Base-by-base conservation (phyloP, 768 basidiomycete genomes). In the Leccinum pellstonianum region DNA sequence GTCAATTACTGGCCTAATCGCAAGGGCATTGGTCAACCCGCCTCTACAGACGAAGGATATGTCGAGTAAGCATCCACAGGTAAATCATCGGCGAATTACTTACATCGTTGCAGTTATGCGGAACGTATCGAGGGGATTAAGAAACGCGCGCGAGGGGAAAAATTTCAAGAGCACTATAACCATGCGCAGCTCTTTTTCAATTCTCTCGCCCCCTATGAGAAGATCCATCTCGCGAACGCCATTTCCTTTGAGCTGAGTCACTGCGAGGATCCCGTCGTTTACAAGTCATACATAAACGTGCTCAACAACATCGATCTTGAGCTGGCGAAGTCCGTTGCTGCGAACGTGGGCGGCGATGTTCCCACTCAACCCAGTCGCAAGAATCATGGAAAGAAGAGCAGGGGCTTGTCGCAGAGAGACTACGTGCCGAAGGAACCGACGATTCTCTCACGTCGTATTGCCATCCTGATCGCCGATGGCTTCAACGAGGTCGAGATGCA, bases 1-100 rank as follows among this genome's bases (percentile, higher is more conserved):
- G 73, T 88, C 66, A 93, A 93, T 65, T 95, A 95, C 68, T 90
- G 84, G 82, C 94, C 94, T 0, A 95, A 95, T 69, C 83, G 93
- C 11, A 79, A 81, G 49, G 70, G 77, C 11, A 69, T 77, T 5
- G 80, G 79, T 12, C 74, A 73, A 12, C 86, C 87, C 0, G 78
- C 81, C 14, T 70, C 81, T 12, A 65, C 74, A 1, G 69, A 75
- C 1, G 61, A 84, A 9, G 89, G 83, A 29, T 87, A 86, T 61
- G 52, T 66, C 2, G 86, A 87, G 83, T 85, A 60, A 35, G 82
- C 74, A 35, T 10, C 4, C 27, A 4, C 5, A 25, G 2, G 17
- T 0, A 3, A 17, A 11, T 6, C 25, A 27, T 38, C 14, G 31
- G 56, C 2, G 31, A 19, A 3, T 8, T 55, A 50, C 59, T 67